A percentile compares a stretch with the other conserved stretches of the same genome.
These are phyloP conservation scores for Lactarius quietus DNA, from an alignment of 768 basidiomycete genomes.

Conservation along the genomic window DNA sequence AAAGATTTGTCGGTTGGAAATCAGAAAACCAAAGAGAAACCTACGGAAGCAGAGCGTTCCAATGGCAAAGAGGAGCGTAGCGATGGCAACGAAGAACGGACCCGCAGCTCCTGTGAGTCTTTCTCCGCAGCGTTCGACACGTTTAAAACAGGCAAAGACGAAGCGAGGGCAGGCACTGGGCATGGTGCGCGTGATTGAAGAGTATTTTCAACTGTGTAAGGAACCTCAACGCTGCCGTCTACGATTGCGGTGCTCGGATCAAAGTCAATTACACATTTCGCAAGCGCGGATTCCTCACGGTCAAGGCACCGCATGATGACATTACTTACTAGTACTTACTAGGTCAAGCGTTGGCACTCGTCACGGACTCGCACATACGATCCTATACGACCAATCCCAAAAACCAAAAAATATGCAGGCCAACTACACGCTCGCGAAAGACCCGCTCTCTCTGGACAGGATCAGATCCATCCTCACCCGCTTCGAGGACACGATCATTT, in stretches of 20 bases:
- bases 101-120: constrained; percentile 86
- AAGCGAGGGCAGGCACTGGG: constrained; percentile 11
- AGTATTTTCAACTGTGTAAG: not conserved
- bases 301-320: not conserved
- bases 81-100: constrained; percentile 84
- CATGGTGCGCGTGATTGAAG: constrained; percentile 9
- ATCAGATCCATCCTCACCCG: constrained; percentile 85
- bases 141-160: constrained; percentile 60
- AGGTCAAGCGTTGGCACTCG: not conserved
- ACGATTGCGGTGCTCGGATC: too few species aligned
- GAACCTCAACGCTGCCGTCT: too few species aligned
- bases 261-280: too few species aligned
- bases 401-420: constrained; percentile 30
- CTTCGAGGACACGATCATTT: constrained; percentile 99
- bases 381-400: not conserved
- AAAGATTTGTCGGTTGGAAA: not conserved
- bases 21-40: constrained; percentile 31
- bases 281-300: not conserved
- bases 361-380: not conserved
- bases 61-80: constrained; percentile 60
- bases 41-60: constrained; percentile 81
- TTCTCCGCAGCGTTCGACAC: constrained; percentile 71
- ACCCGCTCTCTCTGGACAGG: constrained; percentile 83
- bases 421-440: constrained; percentile 65
- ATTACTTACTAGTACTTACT: not conserved